phyloP scores from a whole-genome alignment of 805 yeast genomes.

The Yamadazyma phyllophila region DNA sequence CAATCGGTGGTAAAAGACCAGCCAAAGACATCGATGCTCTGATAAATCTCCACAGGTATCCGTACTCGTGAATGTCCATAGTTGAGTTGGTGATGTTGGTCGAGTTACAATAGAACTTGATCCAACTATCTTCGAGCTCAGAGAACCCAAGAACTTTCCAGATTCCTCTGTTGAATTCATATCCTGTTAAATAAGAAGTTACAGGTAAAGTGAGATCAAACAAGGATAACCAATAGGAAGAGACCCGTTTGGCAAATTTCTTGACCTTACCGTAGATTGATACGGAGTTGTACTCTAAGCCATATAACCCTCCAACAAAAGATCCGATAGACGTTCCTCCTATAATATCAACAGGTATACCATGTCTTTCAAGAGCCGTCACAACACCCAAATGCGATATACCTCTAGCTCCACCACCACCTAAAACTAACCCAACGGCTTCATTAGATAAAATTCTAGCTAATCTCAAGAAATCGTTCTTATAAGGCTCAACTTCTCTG shows the following conservation, averaged over 20 bases:
- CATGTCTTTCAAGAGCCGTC: constrained; percentile 85
- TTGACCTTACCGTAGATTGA: constrained; percentile 89
- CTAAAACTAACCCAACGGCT: constrained; percentile 90
- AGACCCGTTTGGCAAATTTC: constrained; percentile 76
- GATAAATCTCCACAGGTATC: constrained; percentile 93
- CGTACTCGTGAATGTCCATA: constrained; percentile 91
- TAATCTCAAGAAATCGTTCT: constrained; percentile 83
- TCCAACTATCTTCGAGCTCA: constrained; percentile 95
- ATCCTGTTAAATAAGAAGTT: constrained; percentile 94
- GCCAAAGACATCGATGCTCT: constrained; percentile 97
- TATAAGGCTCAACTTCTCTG: constrained; percentile 50
- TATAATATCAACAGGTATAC: constrained; percentile 88
- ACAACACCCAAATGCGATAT: constrained; percentile 88
- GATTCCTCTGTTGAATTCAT: constrained; percentile 94
- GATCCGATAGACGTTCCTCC: constrained; percentile 98
- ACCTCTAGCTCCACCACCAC: constrained; percentile 98
- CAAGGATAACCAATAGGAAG: constrained; percentile 81
- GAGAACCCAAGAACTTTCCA: constrained; percentile 94
- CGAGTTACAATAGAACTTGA: constrained; percentile 82
- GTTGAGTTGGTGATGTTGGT: constrained; percentile 93
- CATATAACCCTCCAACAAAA: constrained; percentile 92
- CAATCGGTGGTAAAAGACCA: constrained; percentile 84
- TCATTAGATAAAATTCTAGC: constrained; percentile 90
- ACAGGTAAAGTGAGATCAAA: constrained; percentile 90
- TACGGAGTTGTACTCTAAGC: constrained; percentile 86